Evolutionary conservation across 805 yeast genomes (phyloP).

Genomic region (Barnettozyma salicaria): DNA sequence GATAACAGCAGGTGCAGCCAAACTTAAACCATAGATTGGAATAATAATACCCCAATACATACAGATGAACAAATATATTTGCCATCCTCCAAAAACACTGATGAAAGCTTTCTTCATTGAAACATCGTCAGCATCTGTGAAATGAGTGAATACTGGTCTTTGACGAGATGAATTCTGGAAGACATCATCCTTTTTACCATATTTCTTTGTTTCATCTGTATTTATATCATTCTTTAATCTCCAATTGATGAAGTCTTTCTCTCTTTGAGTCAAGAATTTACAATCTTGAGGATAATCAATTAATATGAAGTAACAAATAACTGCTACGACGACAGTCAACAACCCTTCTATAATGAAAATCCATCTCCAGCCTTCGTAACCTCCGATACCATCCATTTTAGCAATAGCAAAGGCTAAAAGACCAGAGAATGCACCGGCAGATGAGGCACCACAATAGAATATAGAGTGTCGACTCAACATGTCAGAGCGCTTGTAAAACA

Average conservation of each 20-base stretch:
- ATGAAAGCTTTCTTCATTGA: constrained; percentile 13
- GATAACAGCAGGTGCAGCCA: constrained; percentile 39
- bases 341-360: constrained; percentile 30
- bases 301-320: constrained; percentile 27
- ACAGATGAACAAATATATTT: constrained; percentile 27
- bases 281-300: constrained; percentile 41
- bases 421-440: constrained; percentile 42
- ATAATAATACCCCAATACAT: constrained; percentile 28
- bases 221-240: constrained; percentile 16
- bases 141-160: constrained; percentile 11
- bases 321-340: constrained; percentile 34
- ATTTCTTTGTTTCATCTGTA: constrained; percentile 6
- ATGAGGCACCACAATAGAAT: constrained; percentile 34
- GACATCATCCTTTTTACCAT: neutral
- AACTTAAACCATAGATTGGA: constrained; percentile 34
- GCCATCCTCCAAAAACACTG: constrained; percentile 28
- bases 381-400: constrained; percentile 29
- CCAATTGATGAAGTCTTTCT: constrained; percentile 25
- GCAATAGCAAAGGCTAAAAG: constrained; percentile 36
- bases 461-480: constrained; percentile 33
- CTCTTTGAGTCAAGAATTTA: constrained; percentile 36
- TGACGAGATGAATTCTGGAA: constrained; percentile 6
- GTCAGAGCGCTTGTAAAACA: constrained; percentile 35
- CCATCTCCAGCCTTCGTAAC: constrained; percentile 39
- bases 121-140: constrained; percentile 15